Evolutionary conservation across 1,284 basidiomycete genomes (phyloP), one percentile per base, ranked within the genome.

Genomic region (Moesziomyces antarcticus): DNA sequence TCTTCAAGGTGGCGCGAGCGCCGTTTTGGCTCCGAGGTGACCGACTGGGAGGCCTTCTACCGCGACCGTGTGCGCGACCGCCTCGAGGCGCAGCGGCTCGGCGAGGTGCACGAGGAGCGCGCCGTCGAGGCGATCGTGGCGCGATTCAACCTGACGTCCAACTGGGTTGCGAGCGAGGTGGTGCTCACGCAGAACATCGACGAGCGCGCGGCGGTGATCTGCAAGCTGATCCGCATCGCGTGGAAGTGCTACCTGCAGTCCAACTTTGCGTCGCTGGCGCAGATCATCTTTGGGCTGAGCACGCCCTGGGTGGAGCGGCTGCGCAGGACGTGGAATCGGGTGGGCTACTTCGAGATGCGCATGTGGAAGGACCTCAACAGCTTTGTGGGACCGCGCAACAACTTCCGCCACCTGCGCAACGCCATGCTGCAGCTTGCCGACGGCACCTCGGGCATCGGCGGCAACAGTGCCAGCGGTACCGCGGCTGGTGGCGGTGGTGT

Each of bases 161-260:
- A 91, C 77, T 96, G 94, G 83, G 89, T 92, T 7, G 87, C 90
- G 18, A 91, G 91, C 21, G 93, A 94, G 85, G 88, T 94, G 58
- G 82, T 86, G 0, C 75, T 85, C 4, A 85, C 85, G 22, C 76
- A 77, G 21, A 80, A 75, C 55, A 47, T 83, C 27, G 80, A 86
- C 56, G 90, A 93, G 67, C 87, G 94, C 20, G 88, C 88, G 18
- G 80, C 87, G 45, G 85, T 95, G 27, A 88, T 93, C 56, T 87
- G 86, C 66, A 94, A 94, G 85, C 90, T 95, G 80, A 91, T 96
- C 74, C 89, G 92, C 33, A 87, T 96, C 65, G 93, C 93, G 47
- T 93, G 91, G 93, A 93, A 93, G 90, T 90, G 91, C 56, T 96
- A 94, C 82, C 86, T 87, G 45, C 86, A 91, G 72, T 90, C 89